Evolutionary conservation across 768 basidiomycete species (phyloP), one percentile per base, ranked within the genome.

Genomic region (Hygrophoropsis aurantiaca): DNA sequence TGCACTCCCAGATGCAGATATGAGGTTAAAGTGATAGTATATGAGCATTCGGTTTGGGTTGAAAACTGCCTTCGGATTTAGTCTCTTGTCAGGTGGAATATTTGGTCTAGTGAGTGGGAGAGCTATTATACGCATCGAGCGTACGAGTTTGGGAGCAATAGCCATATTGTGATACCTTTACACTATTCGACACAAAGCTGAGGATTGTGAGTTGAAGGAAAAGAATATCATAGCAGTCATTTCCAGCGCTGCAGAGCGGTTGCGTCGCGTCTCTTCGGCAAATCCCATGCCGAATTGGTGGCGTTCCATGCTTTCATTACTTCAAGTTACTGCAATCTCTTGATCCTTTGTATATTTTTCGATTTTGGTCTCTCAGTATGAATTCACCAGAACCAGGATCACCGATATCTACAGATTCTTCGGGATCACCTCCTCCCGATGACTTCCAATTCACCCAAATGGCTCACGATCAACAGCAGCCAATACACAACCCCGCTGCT

Each of bases 51-150:
- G 43, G 43, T 58, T 60, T 20, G 49, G 10, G 19, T 41, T 52
- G 42, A 43, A 19, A 34, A 48, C 24, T 19, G 49, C 18, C 27
- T 37, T 35, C 30, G 58, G 44, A 20, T 44, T 50, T 5, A 26
- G 25, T 37, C 40, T 52, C 5, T 47, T 21, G 6, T 47, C 47
- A 18, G 49, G 58, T 19, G 49, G 42, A 18, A 30, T 46, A 49
- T 47, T 52, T 38, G 56, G 48, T 18, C 62, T 63, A 3, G 63
- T 49, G 44, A 78, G 63, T 40, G 76, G 76, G n/a, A 78, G 68
- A 41, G 77, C 71, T 42, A 77, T 61, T 51, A 78, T 75, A 44
- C 76, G 77, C 64, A 77, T 65, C 16, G 68, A 54, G 27, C 53
- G 59, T 43, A 50, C 55, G 30, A 32, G 41, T 35, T 44, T 66